Evolutionary conservation across 2,329 filamentous ascomycete genomes (phyloP).

Genomic region (Neonectria faginata): DNA sequence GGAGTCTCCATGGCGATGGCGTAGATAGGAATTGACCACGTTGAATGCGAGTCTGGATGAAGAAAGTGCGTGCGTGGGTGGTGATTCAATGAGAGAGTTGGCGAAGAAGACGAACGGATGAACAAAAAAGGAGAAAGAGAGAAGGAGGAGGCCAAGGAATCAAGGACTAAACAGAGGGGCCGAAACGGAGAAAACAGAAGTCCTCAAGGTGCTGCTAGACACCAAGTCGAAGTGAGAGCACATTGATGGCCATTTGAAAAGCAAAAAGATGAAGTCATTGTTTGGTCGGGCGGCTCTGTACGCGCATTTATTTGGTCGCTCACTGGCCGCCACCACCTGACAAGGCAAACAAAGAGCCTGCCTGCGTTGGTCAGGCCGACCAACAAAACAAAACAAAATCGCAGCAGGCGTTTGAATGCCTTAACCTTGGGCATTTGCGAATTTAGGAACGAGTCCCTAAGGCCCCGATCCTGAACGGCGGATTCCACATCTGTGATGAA

Average conservation of each 20-base stretch:
- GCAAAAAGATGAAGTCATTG: not conserved
- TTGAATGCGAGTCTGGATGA: not conserved
- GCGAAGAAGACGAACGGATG: not conserved
- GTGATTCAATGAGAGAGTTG: not conserved
- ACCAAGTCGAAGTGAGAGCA: not conserved
- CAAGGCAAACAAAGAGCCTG: not conserved
- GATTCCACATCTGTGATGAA: not conserved
- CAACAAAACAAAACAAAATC: not conserved
- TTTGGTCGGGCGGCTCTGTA: not conserved
- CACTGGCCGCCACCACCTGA: not conserved
- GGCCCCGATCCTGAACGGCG: not conserved
- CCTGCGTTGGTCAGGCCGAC: not conserved
- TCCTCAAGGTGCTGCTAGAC: not conserved
- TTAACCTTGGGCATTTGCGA: not conserved
- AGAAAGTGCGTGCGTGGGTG: no score
- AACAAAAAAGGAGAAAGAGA: not conserved
- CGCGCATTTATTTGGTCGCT: not conserved
- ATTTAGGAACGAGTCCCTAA: not conserved
- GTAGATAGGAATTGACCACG: not conserved
- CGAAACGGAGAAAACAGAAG: not conserved
- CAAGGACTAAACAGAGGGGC: not conserved
- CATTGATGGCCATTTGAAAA: not conserved
- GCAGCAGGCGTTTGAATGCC: not conserved
- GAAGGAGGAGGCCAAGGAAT: not conserved
- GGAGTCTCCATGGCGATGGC: not conserved